These are phyloP conservation scores for Bromus sterilis DNA, from an alignment of 176 grass and related monocot genomes.

Conservation along the genomic window DNA sequence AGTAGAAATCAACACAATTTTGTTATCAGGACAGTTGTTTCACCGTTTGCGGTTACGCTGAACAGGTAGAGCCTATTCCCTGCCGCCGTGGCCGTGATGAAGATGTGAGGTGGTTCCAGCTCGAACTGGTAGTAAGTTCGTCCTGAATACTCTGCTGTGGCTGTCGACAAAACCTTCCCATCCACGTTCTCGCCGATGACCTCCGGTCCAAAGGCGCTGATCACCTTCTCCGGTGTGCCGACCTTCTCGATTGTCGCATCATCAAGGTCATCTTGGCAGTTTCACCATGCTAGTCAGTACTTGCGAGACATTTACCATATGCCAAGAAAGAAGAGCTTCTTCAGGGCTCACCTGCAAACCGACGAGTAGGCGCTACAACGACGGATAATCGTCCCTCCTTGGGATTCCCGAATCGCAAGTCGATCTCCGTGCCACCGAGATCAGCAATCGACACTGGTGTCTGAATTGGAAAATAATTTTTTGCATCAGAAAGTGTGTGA, in stretches of 20 bases:
- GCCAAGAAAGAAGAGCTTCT: background rate
- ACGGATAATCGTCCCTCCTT: constrained; percentile 75
- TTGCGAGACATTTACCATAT: no score
- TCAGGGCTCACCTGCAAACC: constrained; percentile 67
- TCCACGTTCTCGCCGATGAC: constrained; percentile 89
- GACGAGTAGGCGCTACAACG: constrained; percentile 71
- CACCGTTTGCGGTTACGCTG: constrained; percentile 84
- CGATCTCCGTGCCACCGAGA: constrained; percentile 96
- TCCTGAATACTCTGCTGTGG: no score
- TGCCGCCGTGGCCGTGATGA: constrained; percentile 91
- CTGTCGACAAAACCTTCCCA: constrained; percentile 68
- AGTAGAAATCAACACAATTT: background rate
- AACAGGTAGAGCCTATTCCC: constrained; percentile 95
- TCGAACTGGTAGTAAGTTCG: constrained; percentile 97
- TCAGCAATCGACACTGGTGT: constrained; percentile 95
- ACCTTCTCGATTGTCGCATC: constrained; percentile 70
- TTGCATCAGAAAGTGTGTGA: background rate
- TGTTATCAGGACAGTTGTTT: background rate
- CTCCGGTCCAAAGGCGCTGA: constrained; percentile 81
- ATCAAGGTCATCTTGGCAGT: constrained; percentile 18
- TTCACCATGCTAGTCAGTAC: no score
- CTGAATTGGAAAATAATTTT: constrained; percentile 23
- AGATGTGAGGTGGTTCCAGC: constrained; percentile 68
- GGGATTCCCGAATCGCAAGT: constrained; percentile 69
- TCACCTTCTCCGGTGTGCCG: no score